Conservation (phyloP, 1,284 basidiomycete genomes). For the Heliocybe sulcata region DNA sequence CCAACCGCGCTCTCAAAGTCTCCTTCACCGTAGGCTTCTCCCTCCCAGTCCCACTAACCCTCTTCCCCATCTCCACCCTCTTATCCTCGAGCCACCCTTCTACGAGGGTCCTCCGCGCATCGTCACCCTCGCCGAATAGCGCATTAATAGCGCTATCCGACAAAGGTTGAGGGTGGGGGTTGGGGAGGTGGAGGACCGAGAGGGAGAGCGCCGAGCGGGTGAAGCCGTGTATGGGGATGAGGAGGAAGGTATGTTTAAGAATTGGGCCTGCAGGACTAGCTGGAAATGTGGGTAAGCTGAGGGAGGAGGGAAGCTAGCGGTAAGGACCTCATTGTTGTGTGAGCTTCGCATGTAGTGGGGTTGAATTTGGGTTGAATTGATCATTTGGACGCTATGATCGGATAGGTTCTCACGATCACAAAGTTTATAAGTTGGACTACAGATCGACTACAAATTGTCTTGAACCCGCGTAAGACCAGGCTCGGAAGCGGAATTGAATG, state of each 20-base stretch:
- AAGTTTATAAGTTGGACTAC: too few species aligned
- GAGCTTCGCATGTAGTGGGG: too few species aligned
- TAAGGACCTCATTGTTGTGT: too few species aligned
- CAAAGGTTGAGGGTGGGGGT: slow-evolving; percentile 49
- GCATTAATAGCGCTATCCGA: slow-evolving; percentile 63
- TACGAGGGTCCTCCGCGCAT: slow-evolving; percentile 56
- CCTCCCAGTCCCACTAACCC: slow-evolving; percentile 7
- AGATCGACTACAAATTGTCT: too few species aligned
- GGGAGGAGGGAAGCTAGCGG: too few species aligned
- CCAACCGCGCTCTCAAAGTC: slow-evolving; percentile 44
- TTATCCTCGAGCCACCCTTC: slow-evolving; percentile 66
- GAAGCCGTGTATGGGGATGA: slow-evolving; percentile 62
- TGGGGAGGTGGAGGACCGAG: slow-evolving; percentile 48
- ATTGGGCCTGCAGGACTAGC: slow-evolving; percentile 21
- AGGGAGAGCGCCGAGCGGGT: slow-evolving; percentile 61
- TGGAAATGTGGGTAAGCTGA: too few species aligned
- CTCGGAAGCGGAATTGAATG: too few species aligned
- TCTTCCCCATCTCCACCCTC: slow-evolving; percentile 38
- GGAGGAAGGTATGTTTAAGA: slow-evolving; percentile 52
- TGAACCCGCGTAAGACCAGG: too few species aligned
- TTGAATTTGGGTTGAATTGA: too few species aligned
- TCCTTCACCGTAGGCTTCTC: slow-evolving; percentile 30
- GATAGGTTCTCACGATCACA: too few species aligned
- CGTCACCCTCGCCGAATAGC: slow-evolving; percentile 65
- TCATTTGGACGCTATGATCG: too few species aligned